These are phyloP conservation scores for Saururus chinensis DNA, from an alignment of 164 flowering plant species.

Conservation along the genomic window DNA sequence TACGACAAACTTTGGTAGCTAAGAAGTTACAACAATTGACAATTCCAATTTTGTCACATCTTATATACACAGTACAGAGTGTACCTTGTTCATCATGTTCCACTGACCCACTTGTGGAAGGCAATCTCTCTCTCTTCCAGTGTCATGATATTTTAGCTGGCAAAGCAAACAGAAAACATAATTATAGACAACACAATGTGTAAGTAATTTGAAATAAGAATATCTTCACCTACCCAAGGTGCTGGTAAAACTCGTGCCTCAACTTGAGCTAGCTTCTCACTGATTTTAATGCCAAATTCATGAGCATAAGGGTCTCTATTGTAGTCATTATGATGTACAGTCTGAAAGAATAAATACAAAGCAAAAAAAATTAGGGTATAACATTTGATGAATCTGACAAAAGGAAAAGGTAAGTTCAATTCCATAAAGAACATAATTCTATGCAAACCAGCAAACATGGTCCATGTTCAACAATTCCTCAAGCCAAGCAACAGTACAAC, in stretches of 20 bases:
- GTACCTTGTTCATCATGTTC: conserved; percentile 95
- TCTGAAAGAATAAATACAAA: conserved; percentile 26
- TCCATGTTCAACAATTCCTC: background rate
- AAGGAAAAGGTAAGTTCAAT: background rate
- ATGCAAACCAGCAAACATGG: background rate
- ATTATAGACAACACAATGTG: background rate
- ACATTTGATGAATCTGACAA: background rate
- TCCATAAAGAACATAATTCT: no score
- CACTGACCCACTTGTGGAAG: conserved; percentile 91
- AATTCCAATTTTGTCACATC: no score
- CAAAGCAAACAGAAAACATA: conserved; percentile 2
- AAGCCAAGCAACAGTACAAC: background rate
- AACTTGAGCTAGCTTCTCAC: conserved; percentile 74
- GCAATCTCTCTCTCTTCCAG: conserved; percentile 81
- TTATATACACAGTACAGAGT: no score
- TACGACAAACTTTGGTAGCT: no score
- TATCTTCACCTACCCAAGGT: conserved; percentile 54
- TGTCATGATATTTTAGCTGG: conserved; percentile 95
- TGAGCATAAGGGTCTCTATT: conserved; percentile 67
- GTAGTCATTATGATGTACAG: conserved; percentile 82
- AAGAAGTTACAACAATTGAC: no score
- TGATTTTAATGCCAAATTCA: conserved; percentile 89
- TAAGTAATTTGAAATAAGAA: background rate
- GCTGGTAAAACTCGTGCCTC: conserved; percentile 95
- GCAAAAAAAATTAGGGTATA: background rate